A percentile compares a stretch with the other conserved stretches of the same genome.
These are phyloP conservation scores for Nepenthes mirabilis DNA, from an alignment of 148 eudicot genomes.

Conservation along the genomic window DNA sequence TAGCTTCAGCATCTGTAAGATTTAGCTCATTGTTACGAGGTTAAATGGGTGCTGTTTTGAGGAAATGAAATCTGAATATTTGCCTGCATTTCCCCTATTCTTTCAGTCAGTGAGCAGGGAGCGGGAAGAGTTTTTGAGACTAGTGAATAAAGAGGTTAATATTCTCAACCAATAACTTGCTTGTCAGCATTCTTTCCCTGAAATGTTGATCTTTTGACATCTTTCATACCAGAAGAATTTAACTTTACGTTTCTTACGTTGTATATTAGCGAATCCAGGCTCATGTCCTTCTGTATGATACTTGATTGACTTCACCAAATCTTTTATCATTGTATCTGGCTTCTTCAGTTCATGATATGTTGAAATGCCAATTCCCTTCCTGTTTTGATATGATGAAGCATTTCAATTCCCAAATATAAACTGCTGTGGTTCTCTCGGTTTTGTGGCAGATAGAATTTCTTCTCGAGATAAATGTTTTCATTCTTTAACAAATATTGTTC, in stretches of 20 bases:
- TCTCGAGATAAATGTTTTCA: neutral
- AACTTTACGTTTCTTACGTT: neutral
- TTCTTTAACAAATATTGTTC: neutral
- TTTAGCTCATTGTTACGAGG: slow-evolving; percentile 2
- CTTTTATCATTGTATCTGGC: too few relatives aligned
- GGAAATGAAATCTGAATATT: neutral
- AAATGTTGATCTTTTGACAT: too few relatives aligned
- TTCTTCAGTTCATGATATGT: too few relatives aligned
- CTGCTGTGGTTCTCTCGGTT: neutral
- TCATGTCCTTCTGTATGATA: too few relatives aligned
- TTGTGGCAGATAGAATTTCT: neutral
- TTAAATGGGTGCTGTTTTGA: neutral
- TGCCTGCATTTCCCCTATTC: slow-evolving; percentile 7
- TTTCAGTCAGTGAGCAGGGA: slow-evolving; percentile 78
- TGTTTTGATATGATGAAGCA: too few relatives aligned
- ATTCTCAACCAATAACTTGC: neutral
- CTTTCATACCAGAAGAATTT: too few relatives aligned
- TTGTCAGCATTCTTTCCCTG: neutral
- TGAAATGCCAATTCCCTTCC: too few relatives aligned
- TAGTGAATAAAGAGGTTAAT: slow-evolving; percentile 69
- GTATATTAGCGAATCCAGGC: neutral
- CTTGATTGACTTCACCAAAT: too few relatives aligned
- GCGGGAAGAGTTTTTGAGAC: slow-evolving; percentile 79
- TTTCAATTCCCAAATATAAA: too few relatives aligned
- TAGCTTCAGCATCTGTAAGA: slow-evolving; percentile 71